A percentile compares a stretch with the other conserved stretches of the same genome.
These are phyloP conservation scores for Coemansia reversa DNA, from an alignment of 192 early-diverging fungal genomes.

Conservation along the genomic window DNA sequence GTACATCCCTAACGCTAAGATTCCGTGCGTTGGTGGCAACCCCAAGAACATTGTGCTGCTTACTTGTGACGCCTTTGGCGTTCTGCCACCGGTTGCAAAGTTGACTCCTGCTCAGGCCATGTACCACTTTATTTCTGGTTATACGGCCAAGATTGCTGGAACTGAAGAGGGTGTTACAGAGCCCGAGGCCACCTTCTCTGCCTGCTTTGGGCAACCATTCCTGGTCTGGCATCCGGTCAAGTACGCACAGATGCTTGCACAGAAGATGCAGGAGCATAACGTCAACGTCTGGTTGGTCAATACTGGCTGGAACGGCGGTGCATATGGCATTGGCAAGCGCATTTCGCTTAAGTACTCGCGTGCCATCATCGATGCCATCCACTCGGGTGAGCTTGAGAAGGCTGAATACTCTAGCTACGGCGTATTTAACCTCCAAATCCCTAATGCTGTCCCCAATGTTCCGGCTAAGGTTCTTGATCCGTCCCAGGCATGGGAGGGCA, in stretches of 20 bases:
- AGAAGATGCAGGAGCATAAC: slow-evolving; percentile 87
- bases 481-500: slow-evolving; percentile 79
- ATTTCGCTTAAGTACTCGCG: slow-evolving; percentile 96
- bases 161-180: slow-evolving; percentile 94
- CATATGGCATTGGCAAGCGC: slow-evolving; percentile 85
- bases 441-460: slow-evolving; percentile 73
- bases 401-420: slow-evolving; percentile 85
- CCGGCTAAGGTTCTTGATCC: slow-evolving; percentile 87
- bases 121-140: slow-evolving; percentile 98
- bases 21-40: slow-evolving; percentile 88
- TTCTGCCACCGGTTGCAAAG: slow-evolving; percentile 89
- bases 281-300: slow-evolving; percentile 94
- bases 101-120: slow-evolving; percentile 85
- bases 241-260: slow-evolving; percentile 95
- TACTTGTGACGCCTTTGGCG: slow-evolving; percentile 96
- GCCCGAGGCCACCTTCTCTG: slow-evolving; percentile 89
- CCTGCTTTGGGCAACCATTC: slow-evolving; percentile 96
- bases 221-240: slow-evolving; percentile 93
- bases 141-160: slow-evolving; percentile 97
- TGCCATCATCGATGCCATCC: slow-evolving; percentile 97
- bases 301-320: slow-evolving; percentile 96
- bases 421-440: slow-evolving; percentile 85
- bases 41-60: slow-evolving; percentile 95
- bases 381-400: slow-evolving; percentile 84
- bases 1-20: slow-evolving; percentile 89